phyloP scores from a whole-genome alignment of 371 early-diverging fungal genomes.

The Massospora cicadina region DNA sequence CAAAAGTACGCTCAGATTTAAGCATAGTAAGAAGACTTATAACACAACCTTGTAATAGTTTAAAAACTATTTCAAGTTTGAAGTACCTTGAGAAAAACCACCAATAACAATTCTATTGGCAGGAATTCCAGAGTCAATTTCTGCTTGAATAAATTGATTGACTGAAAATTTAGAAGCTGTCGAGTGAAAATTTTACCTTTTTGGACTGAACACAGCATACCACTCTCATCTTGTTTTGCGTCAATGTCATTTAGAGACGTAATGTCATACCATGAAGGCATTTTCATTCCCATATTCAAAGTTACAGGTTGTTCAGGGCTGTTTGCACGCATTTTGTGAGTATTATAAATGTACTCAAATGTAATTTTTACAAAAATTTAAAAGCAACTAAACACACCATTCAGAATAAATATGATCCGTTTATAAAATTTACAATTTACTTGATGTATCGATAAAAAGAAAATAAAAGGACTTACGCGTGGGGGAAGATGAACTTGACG shows the following conservation, averaged over 20 bases:
- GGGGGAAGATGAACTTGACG: conserved; percentile 69
- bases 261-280: conserved; percentile 85
- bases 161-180: conserved; percentile 21
- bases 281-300: conserved; percentile 60
- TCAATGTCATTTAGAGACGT: conserved; percentile 27
- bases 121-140: conserved; percentile 64
- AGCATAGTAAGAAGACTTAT: conserved; percentile 55
- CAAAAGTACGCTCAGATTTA: conserved; percentile 47
- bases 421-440: no score
- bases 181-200: conserved; percentile 19
- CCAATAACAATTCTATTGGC: conserved; percentile 74
- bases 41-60: conserved; percentile 29
- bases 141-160: conserved; percentile 46
- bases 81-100: conserved; percentile 84
- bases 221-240: conserved; percentile 51
- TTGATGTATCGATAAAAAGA: not conserved
- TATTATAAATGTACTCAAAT: conserved; percentile 8
- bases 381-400: not conserved
- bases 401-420: not conserved
- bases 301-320: conserved; percentile 63
- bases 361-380: not conserved
- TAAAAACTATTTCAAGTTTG: not conserved
- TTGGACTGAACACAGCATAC: conserved; percentile 43
- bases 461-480: conserved; percentile 33
- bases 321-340: no score